These are phyloP conservation scores for Fusarium euwallaceae DNA, from an alignment of 2,329 filamentous ascomycete genomes.

Conservation along the genomic window DNA sequence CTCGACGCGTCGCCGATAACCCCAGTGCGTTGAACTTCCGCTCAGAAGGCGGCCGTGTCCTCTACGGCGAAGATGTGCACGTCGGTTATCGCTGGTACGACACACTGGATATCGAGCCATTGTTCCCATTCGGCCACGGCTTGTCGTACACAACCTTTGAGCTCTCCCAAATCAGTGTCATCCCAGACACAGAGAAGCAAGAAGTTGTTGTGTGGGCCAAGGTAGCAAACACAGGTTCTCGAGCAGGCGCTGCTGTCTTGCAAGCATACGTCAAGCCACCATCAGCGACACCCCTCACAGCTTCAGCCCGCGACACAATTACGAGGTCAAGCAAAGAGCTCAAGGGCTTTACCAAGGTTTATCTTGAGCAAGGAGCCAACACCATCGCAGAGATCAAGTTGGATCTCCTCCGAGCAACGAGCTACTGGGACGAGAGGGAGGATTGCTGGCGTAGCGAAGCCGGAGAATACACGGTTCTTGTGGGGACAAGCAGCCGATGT, in stretches of 20 bases:
- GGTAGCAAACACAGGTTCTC: constrained; percentile 50
- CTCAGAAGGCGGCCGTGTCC: constrained; percentile 27
- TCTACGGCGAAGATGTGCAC: constrained; percentile 36
- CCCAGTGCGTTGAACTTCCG: constrained; percentile 32
- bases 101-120: constrained; percentile 22
- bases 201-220: constrained; percentile 57
- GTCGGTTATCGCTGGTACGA: constrained; percentile 38
- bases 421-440: constrained; percentile 56
- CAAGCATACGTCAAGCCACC: constrained; percentile 49
- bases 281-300: constrained; percentile 25
- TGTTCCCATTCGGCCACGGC: constrained; percentile 35
- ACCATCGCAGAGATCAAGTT: constrained; percentile 48
- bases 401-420: constrained; percentile 42
- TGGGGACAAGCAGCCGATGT: constrained; percentile 50
- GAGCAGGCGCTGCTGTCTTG: constrained; percentile 46
- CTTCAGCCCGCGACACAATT: constrained; percentile 34
- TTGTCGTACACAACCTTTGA: constrained; percentile 34
- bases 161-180: constrained; percentile 6
- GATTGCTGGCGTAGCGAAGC: constrained; percentile 55
- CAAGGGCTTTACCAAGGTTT: constrained; percentile 59
- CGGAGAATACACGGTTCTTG: constrained; percentile 54
- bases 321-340: constrained; percentile 58
- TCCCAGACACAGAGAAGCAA: background rate
- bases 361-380: constrained; percentile 53
- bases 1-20: constrained; percentile 28